phyloP scores from a whole-genome alignment of 148 eudicot genomes.

The Rheum nobile region DNA sequence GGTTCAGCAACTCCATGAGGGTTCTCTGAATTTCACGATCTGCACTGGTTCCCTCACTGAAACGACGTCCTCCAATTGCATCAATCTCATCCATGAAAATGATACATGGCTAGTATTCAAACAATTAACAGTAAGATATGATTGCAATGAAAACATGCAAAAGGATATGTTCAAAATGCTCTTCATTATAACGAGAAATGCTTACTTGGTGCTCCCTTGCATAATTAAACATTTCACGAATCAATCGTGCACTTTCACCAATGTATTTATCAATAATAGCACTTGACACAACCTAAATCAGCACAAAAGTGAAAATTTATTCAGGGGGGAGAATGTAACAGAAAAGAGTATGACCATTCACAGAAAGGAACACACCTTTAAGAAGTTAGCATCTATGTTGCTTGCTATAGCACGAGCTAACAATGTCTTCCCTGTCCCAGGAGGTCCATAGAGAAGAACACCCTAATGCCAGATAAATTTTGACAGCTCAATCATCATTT shows the following conservation, averaged over 20 bases:
- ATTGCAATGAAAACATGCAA: background rate
- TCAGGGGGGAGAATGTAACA: background rate
- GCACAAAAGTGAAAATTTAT: background rate
- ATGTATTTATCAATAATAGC: slow-evolving; percentile 96
- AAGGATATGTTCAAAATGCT: background rate
- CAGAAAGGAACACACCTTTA: slow-evolving; percentile 39
- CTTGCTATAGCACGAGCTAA: slow-evolving; percentile 98
- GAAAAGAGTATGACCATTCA: background rate
- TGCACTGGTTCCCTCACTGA: slow-evolving; percentile 98
- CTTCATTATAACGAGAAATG: background rate
- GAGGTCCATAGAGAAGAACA: slow-evolving; percentile 99
- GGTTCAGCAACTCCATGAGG: slow-evolving; percentile 57
- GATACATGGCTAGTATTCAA: slow-evolving; percentile 71
- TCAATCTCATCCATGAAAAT: slow-evolving; percentile 99
- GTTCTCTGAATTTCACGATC: slow-evolving; percentile 99
- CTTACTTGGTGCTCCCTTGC: slow-evolving; percentile 96
- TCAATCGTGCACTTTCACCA: slow-evolving; percentile 96
- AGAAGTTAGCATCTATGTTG: slow-evolving; percentile 91
- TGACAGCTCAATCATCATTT: background rate
- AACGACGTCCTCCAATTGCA: slow-evolving; percentile 96
- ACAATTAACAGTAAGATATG: background rate
- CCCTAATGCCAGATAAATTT: slow-evolving; percentile 32
- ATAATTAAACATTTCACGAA: slow-evolving; percentile 92
- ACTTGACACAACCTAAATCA: slow-evolving; percentile 80
- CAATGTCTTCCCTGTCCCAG: slow-evolving; percentile 97